Evolutionary conservation across 2,329 filamentous ascomycete species (phyloP), one percentile per base, ranked within the genome.

Genomic region (Bipolaris cookei): DNA sequence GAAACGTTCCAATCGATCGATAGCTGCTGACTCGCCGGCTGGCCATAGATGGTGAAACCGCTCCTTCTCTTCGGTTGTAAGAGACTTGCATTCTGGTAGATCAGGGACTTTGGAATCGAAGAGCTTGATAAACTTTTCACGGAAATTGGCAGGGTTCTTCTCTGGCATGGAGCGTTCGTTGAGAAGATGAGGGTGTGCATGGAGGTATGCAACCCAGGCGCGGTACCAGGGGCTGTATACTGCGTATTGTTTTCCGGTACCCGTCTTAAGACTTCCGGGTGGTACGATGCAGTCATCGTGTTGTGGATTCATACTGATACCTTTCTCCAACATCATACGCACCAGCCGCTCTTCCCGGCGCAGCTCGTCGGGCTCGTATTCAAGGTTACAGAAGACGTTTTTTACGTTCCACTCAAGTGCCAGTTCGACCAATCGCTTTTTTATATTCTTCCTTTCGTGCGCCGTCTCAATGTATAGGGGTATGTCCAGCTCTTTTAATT

Each of bases 331-430:
- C 58, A 89, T 85, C 38, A 81, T 74, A 25, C 79, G 82, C 1
- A 91, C 82, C 68, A 96, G 77, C 25, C 80, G 81, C 1, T 87
- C 86, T 67, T 97, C 93, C 5, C 92, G 83, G 41, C 92, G 82
- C 56, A 97, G 77, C 77, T 97, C 93, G 70, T 97, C 93, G 0
- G 96, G 91, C 74, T 97, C 93, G 68, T 96, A 97, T 73, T 97
- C 92, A 55, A 92, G 86, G 70, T 96, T 97, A 45, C 90, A 87
- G 68, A 87, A 96, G 2, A 97, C 63, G 67, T 95, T 90, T 46
- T 82, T 88, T 0, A 86, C 89, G 0, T 85, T 85, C 92, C 91
- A 97, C 59, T 86, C 79, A 28, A 85, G 79, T 72, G 90, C 85
- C 38, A 93, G 78, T 49, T 88, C 83, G 1, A 90, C 65, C 8